Conservation (phyloP, 2,329 filamentous ascomycete genomes). For the Ophiobolus disseminans region DNA sequence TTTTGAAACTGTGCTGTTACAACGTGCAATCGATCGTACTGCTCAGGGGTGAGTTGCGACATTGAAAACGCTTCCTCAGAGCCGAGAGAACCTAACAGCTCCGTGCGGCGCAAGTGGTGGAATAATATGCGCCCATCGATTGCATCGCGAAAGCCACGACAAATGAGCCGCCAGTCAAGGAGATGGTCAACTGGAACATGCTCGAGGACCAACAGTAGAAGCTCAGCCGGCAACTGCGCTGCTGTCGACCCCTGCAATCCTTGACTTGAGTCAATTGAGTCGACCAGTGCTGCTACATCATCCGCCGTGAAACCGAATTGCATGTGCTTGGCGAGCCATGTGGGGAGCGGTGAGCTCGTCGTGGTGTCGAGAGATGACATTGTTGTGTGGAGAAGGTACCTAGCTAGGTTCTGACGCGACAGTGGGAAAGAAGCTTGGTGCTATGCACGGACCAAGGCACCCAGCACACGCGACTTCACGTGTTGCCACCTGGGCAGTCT, state of each 20-base stretch:
- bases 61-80: slow-evolving; percentile 1
- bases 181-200: slow-evolving; percentile 35
- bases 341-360: slow-evolving; percentile 18
- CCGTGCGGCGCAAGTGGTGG: slow-evolving; percentile 25
- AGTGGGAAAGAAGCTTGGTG: background rate
- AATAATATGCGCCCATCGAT: slow-evolving; percentile 40
- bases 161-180: slow-evolving; percentile 39
- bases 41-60: slow-evolving; percentile 11
- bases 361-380: too few species aligned
- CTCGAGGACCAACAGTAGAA: slow-evolving; percentile 37
- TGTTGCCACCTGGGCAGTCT: too few species aligned
- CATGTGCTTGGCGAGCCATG: slow-evolving; percentile 29
- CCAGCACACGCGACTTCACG: background rate
- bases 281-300: slow-evolving; percentile 36
- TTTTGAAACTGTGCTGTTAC: slow-evolving; percentile 19
- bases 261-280: slow-evolving; percentile 41
- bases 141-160: slow-evolving; percentile 38
- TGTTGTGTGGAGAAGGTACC: too few species aligned
- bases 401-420: background rate
- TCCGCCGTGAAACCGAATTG: slow-evolving; percentile 34
- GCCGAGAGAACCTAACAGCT: slow-evolving; percentile 34
- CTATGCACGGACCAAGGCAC: background rate
- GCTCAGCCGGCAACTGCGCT: slow-evolving; percentile 40
- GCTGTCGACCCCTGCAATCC: slow-evolving; percentile 1
- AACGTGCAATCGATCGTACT: slow-evolving; percentile 26